Evolutionary conservation across 106 monocot genomes (phyloP), one percentile per base, ranked within the genome.

Genomic region (Dendrobium huoshanense): DNA sequence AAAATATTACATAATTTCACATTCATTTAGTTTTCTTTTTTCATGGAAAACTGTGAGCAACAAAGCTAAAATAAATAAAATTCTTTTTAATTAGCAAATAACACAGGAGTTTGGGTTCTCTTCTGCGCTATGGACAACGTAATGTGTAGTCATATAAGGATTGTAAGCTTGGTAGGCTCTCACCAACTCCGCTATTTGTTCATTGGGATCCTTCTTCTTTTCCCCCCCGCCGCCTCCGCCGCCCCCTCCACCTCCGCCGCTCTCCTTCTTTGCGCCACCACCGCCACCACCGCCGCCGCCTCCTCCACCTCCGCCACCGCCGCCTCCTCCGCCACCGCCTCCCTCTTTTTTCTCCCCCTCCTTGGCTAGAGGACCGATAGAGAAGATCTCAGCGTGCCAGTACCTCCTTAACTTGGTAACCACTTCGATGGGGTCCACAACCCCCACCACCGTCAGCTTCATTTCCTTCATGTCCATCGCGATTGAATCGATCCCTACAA

Each of bases 71-170:
- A 37, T 31, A 37, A 70, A 37, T 61, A 70, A 70, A 70, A 29
- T 31, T 45, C 4, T 22, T 18, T 24, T 24, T 70, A n/a, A 31
- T 79, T 64, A 85, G 25, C 42, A 72, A 17, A 88, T 82, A 6
- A 73, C 77, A 49, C 88, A 88, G 9, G 54, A 24, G 68, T 85
- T 88, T 44, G 85, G 88, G 61, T 88, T 85, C 41, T 88, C 88
- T 15, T 88, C 88, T 13, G 56, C 48, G 41, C 85, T 88, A n/a
- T 65, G 84, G 45, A 82, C 85, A 18, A 82, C 77, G 61, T 84
- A 88, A 0, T 83, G 67, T 7, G 75, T 72, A 20, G 80, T 76
- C 77, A 83, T 43, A 15, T 80, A 56, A 64, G 75, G 83, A 43
- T 83, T 56, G 75, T 84, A 87, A 1, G 84, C 67, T 40, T 78